Percentiles rank a stretch among this genome's conserved stretches.
phyloP scores from a whole-genome alignment of 1,139 yeast species.

The Blastobotrys apis region DNA sequence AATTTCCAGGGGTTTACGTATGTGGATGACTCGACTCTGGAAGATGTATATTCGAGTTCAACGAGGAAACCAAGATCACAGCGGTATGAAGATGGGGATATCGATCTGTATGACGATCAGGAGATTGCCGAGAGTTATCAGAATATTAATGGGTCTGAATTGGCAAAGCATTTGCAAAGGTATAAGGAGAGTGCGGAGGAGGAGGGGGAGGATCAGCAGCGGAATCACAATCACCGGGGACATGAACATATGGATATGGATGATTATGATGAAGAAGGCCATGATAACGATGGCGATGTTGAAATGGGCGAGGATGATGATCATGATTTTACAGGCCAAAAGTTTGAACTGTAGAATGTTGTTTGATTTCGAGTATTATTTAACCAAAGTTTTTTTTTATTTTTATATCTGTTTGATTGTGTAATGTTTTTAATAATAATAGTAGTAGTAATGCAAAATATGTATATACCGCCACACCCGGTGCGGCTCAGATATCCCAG shows the following conservation, averaged over 20 bases:
- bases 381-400: too few relatives aligned
- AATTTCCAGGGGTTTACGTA: conserved; percentile 94
- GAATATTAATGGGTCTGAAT: conserved; percentile 16
- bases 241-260: conserved; percentile 42
- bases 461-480: too few relatives aligned
- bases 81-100: conserved; percentile 33
- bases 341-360: conserved; percentile 59
- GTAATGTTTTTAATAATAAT: not conserved
- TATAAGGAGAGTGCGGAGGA: conserved; percentile 58
- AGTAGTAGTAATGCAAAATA: too few relatives aligned
- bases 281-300: conserved; percentile 62
- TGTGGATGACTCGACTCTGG: conserved; percentile 91
- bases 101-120: conserved; percentile 37
- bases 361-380: not conserved
- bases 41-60: conserved; percentile 58
- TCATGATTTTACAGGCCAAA: conserved; percentile 82
- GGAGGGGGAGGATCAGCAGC: conserved; percentile 51
- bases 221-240: conserved; percentile 41
- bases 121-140: conserved; percentile 32
- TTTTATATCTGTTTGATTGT: not conserved
- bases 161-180: conserved; percentile 27
- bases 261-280: conserved; percentile 1
- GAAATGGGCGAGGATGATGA: conserved; percentile 51
- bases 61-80: not conserved
- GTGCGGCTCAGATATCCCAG: too few relatives aligned